Evolutionary conservation across 192 early-diverging fungal species (phyloP), one percentile per base, ranked within the genome.

Genomic region (Thamnidium elegans): DNA sequence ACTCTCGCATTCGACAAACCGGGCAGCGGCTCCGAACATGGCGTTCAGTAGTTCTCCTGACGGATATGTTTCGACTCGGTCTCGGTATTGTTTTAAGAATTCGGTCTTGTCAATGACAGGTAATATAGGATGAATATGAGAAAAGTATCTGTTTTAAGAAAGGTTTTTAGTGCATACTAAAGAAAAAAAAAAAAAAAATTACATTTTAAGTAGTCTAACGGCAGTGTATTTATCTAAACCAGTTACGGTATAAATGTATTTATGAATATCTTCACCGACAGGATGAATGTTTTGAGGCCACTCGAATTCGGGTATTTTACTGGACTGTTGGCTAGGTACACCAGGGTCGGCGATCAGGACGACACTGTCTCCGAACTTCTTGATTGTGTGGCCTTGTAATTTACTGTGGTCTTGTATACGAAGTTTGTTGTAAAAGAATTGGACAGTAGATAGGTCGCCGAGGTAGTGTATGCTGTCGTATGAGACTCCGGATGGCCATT

Each of bases 21-120:
- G 62, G 19, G 69, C 69, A 30, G 69, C 69, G 3, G 69, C 62
- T 32, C 69, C 69, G 59, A 65, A 70, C 69, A 70, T 70, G 5
- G 69, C 69, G 15, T 65, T 58, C 1, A 70, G 15, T 20, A 70
- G 45, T 21, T 64, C 53, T 2, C 62, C 55, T 10, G 62, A 51
- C 14, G 69, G 69, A 47, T 65, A 70, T 5, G 69, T 50, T 7
- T 65, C 56, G 3, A 32, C 32, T 17, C 65, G 62, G 13, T 64
- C 69, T 11, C 69, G 62, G 39, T 70, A 70, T 7, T 70, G 69
- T 32, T 70, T 70, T 62, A 88, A 66, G 62, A 91, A 87, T 13
- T 82, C 76, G 0, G 75, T 71, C 56, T 85, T 87, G 73, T 87
- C 78, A 34, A 91, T 71, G 15, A 91, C 75, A 0, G 89, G 89